Evolutionary conservation across 805 yeast species (phyloP).

Genomic region (Metschnikowia bowlesiae): DNA sequence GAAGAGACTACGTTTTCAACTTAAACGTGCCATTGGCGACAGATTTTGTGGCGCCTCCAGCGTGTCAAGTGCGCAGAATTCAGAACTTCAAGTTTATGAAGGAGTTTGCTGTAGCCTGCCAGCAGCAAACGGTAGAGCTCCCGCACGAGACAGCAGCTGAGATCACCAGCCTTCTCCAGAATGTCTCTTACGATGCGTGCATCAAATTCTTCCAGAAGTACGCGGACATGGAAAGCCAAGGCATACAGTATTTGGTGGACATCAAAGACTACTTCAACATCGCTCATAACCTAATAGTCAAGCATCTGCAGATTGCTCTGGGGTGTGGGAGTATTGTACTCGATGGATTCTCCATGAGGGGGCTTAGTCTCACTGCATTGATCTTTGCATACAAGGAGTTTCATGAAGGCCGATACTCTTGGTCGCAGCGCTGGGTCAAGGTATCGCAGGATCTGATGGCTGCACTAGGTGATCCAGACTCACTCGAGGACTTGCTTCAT

Average conservation of each 20-base stretch:
- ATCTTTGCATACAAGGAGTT: slow-evolving; percentile 8
- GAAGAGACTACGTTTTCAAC: slow-evolving; percentile 1
- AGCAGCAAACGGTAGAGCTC: slow-evolving; percentile 2
- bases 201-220: slow-evolving; percentile 7
- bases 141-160: slow-evolving; percentile 3
- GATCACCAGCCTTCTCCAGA: slow-evolving; percentile 2
- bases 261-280: slow-evolving; percentile 11
- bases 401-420: slow-evolving; percentile 3
- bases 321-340: neutral
- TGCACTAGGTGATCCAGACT: slow-evolving; percentile 7
- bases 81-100: slow-evolving; percentile 8
- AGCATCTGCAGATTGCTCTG: slow-evolving; percentile 3
- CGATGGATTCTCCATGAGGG: slow-evolving; percentile 8
- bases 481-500: slow-evolving; percentile 11
- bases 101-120: slow-evolving; percentile 6
- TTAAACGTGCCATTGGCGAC: slow-evolving; percentile 9
- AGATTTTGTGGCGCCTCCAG: slow-evolving; percentile 7
- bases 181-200: slow-evolving; percentile 4
- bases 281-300: slow-evolving; percentile 7
- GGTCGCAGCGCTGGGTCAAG: slow-evolving; percentile 7
- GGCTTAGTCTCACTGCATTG: slow-evolving; percentile 6
- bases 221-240: slow-evolving; percentile 8
- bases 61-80: slow-evolving; percentile 5
- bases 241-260: slow-evolving; percentile 11
- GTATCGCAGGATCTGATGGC: slow-evolving; percentile 5